Evolutionary conservation across 2,329 filamentous ascomycete species (phyloP).

Genomic region (Aspergillus chevalieri): DNA sequence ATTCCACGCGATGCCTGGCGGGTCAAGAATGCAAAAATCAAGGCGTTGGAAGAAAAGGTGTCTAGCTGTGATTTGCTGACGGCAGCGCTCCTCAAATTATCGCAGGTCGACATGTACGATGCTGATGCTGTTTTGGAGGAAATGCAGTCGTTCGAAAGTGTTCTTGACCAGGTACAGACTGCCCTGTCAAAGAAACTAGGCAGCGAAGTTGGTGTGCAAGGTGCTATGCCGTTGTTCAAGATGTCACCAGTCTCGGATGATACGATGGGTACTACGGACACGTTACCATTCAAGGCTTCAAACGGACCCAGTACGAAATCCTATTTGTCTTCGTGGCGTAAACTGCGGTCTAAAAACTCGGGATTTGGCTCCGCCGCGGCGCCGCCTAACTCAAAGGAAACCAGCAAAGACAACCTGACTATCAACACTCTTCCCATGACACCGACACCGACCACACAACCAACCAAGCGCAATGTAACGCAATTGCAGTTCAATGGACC

Average conservation of each 20-base stretch:
- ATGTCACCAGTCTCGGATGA: constrained; percentile 48
- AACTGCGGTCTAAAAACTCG: constrained; percentile 84
- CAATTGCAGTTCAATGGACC: constrained; percentile 71
- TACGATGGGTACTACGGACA: constrained; percentile 31
- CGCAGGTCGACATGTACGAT: constrained; percentile 78
- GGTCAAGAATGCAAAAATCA: constrained; percentile 88
- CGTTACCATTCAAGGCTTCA: constrained; percentile 41
- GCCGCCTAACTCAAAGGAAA: constrained; percentile 36
- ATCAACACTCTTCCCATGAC: constrained; percentile 79
- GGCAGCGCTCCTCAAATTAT: constrained; percentile 76
- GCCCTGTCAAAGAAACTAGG: constrained; percentile 76
- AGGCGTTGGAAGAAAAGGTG: constrained; percentile 87
- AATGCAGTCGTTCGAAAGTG: constrained; percentile 79
- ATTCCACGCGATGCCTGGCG: constrained; percentile 89
- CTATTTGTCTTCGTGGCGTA: constrained; percentile 80
- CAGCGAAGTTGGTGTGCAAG: constrained; percentile 82
- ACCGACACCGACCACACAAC: constrained; percentile 52
- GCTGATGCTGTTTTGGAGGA: constrained; percentile 89
- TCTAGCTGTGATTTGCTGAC: constrained; percentile 86
- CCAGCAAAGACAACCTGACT: constrained; percentile 54
- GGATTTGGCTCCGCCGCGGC: constrained; percentile 47
- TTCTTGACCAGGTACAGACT: constrained; percentile 79
- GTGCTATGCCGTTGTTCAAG: constrained; percentile 67
- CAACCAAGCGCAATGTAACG: constrained; percentile 64
- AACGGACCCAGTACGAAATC: constrained; percentile 64